phyloP scores from a whole-genome alignment of 2,329 filamentous ascomycete species.

The Hyphodiscus sp. region DNA sequence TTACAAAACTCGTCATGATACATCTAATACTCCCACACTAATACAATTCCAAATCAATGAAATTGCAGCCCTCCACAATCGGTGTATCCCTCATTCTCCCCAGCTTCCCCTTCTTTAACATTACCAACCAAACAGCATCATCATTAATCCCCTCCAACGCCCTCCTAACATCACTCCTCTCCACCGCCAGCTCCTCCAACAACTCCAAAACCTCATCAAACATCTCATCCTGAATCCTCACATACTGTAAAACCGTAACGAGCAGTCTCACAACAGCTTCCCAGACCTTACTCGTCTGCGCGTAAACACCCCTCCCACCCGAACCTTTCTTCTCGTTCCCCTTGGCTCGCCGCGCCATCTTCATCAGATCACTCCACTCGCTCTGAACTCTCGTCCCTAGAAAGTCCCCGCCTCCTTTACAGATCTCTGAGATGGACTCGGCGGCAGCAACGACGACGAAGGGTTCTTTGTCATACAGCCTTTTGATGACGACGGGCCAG shows the following conservation, averaged over 20 bases:
- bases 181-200: conserved; percentile 44
- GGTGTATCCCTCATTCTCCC: conserved; percentile 33
- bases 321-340: conserved; percentile 30
- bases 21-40: too few species aligned
- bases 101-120: conserved; percentile 22
- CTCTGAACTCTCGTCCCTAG: conserved; percentile 67
- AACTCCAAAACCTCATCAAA: conserved; percentile 67
- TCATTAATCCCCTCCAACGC: conserved; percentile 60
- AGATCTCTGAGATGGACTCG: conserved; percentile 61
- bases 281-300: conserved; percentile 59
- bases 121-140: conserved; percentile 70
- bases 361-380: conserved; percentile 58
- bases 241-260: conserved; percentile 52
- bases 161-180: conserved; percentile 41
- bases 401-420: conserved; percentile 71
- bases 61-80: conserved; percentile 35
- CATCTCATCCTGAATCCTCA: conserved; percentile 58
- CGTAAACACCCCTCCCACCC: conserved; percentile 48
- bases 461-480: conserved; percentile 59
- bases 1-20: too few species aligned
- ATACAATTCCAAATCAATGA: conserved; percentile 21
- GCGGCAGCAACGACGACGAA: conserved; percentile 67
- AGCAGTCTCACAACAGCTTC: conserved; percentile 54
- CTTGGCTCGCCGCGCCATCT: conserved; percentile 39
- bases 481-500: conserved; percentile 75